phyloP scores from a whole-genome alignment of 805 yeast genomes.

The Millerago galiae region DNA sequence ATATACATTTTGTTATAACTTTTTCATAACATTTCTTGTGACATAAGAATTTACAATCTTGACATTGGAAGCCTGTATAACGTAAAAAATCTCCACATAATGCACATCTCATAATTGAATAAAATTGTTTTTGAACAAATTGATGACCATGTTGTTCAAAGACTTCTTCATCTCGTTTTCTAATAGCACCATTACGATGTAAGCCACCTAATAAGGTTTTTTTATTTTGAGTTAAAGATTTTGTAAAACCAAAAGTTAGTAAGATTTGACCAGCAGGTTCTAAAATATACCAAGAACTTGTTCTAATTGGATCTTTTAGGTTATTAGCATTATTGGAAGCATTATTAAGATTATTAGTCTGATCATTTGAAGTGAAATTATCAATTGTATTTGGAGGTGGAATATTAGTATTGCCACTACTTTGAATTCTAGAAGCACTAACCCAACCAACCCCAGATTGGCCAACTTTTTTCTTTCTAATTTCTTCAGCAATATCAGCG shows the following conservation, averaged over 20 bases:
- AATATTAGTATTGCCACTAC: slow-evolving; percentile 10
- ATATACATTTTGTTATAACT: slow-evolving; percentile 78
- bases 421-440: slow-evolving; percentile 55
- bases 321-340: not conserved
- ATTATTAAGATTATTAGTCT: slow-evolving; percentile 4
- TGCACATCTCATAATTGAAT: slow-evolving; percentile 96
- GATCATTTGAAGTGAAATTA: slow-evolving; percentile 17
- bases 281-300: slow-evolving; percentile 81
- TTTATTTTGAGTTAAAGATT: slow-evolving; percentile 46
- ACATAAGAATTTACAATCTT: slow-evolving; percentile 74
- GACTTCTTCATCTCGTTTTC: slow-evolving; percentile 82
- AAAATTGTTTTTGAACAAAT: slow-evolving; percentile 90
- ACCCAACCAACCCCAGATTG: slow-evolving; percentile 86
- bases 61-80: slow-evolving; percentile 81
- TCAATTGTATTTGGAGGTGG: slow-evolving; percentile 17
- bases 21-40: slow-evolving; percentile 77
- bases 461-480: slow-evolving; percentile 82
- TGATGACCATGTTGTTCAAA: slow-evolving; percentile 96
- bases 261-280: slow-evolving; percentile 94
- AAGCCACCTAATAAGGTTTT: slow-evolving; percentile 50
- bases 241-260: slow-evolving; percentile 72
- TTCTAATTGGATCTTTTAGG: slow-evolving; percentile 31
- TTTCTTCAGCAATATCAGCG: slow-evolving; percentile 89
- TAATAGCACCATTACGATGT: slow-evolving; percentile 97
- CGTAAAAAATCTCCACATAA: slow-evolving; percentile 93